Evolutionary conservation across 176 grass and related monocot species (phyloP), one percentile per base, ranked within the genome.

Genomic region (Coix lacrymajobi): DNA sequence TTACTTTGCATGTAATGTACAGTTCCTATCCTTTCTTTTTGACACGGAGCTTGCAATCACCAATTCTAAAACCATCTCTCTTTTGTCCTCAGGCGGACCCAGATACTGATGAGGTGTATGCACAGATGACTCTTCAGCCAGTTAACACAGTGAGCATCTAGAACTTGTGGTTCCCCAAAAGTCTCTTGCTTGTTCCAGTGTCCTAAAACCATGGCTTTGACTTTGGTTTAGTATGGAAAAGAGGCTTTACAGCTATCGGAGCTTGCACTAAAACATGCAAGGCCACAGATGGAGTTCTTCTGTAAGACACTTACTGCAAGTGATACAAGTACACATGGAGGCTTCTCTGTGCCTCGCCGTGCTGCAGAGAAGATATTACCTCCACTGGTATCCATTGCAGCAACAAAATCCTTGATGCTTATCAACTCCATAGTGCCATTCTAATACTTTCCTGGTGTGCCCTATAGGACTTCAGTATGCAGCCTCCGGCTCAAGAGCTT

Each of bases 41-140:
- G 58, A 36, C 49, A 54, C 52, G 69, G 15, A 58, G 19, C 48
- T 38, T 83, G 29, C 24, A 31, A 63, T 79, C 44, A 30, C 3
- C 19, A 29, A 11, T 37, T 73, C 65, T 79, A 60, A 76, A 77
- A 79, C 11, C 24, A 31, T 66, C 54, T 37, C 28, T 73, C 31
- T 88, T 75, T 34, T 43, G 3, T 87, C 84, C 54, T 84, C 78
- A 99, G 97, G 97, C 97, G 3, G 97, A 99, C 87, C 83, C 87
- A 49, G 97, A 99, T 39, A 99, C 93, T 38, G 97, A 99, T 54
- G 93, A 99, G 83, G 97, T 99, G 46, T 99, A 99, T 73, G 93
- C 97, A n/a, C 97, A 99, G 76, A 99, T 99, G 97, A 99, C 93
- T 79, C 93, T 99, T 74, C 97, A 99, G 74, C 97, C 97, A 68